A percentile compares a stretch with the other conserved stretches of the same genome.
Conservation (phyloP, 2,329 filamentous ascomycete genomes). For the Colletotrichum lupini region DNA sequence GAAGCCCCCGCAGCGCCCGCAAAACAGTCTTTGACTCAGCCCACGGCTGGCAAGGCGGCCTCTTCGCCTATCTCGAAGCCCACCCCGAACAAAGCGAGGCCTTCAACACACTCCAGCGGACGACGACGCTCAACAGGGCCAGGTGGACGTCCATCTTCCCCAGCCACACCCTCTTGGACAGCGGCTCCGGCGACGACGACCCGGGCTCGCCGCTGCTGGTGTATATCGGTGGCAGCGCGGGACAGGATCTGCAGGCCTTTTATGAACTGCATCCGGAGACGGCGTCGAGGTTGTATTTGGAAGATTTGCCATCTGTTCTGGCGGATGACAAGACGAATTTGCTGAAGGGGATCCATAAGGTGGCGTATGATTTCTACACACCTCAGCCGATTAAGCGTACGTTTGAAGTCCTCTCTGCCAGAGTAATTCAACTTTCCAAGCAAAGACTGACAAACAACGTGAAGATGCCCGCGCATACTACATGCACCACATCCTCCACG, state of each 20-base stretch:
- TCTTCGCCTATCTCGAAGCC: background rate
- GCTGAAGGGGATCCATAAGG: background rate
- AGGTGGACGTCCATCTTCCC: conserved; percentile 17
- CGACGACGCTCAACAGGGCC: background rate
- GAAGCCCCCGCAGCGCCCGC: background rate
- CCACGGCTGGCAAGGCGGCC: background rate
- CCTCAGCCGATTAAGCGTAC: conserved; percentile 46
- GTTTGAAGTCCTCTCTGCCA: too few species aligned
- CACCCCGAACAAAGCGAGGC: background rate
- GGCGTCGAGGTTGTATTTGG: conserved; percentile 12
- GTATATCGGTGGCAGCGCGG: conserved; percentile 12
- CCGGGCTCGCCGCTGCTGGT: conserved; percentile 9
- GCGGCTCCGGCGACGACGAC: background rate
- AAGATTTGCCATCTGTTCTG: conserved; percentile 13
- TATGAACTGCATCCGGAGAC: background rate
- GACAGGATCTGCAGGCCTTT: conserved; percentile 14
- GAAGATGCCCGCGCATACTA: conserved; percentile 64
- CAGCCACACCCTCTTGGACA: background rate
- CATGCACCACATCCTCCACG: conserved; percentile 66
- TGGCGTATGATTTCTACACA: conserved; percentile 51
- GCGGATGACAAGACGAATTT: background rate
- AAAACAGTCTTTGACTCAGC: background rate
- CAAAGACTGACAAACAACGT: too few species aligned
- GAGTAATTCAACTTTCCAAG: too few species aligned
- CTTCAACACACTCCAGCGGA: conserved; percentile 13